Percentiles rank a stretch among this genome's conserved stretches.
These are phyloP conservation scores for Ophiocordyceps unilateralis DNA, from an alignment of 2,329 filamentous ascomycete genomes.

Conservation along the genomic window DNA sequence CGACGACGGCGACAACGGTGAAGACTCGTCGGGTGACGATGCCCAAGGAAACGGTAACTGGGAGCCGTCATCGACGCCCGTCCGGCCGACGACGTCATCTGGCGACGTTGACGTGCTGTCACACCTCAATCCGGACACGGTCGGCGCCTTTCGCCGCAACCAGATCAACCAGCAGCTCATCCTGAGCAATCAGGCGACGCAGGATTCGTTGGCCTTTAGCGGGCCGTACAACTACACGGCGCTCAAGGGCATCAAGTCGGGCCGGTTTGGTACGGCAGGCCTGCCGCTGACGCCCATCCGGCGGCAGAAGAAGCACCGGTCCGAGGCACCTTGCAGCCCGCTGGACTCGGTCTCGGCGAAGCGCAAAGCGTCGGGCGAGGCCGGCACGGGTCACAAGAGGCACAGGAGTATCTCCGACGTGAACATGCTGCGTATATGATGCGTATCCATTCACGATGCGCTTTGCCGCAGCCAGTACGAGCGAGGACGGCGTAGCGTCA, in stretches of 20 bases:
- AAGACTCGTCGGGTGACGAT: slow-evolving; percentile 42
- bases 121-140: slow-evolving; percentile 46
- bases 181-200: slow-evolving; percentile 40
- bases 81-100: slow-evolving; percentile 28
- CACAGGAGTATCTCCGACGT: slow-evolving; percentile 43
- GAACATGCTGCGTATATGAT: slow-evolving; percentile 27
- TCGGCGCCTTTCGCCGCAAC: slow-evolving; percentile 62
- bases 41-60: slow-evolving; percentile 27
- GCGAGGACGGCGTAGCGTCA: slow-evolving; percentile 26
- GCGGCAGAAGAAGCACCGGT: slow-evolving; percentile 32
- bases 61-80: slow-evolving; percentile 34
- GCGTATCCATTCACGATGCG: no score
- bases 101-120: slow-evolving; percentile 33
- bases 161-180: slow-evolving; percentile 46
- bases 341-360: slow-evolving; percentile 31
- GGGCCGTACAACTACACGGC: slow-evolving; percentile 42
- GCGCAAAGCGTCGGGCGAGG: slow-evolving; percentile 34
- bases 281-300: slow-evolving; percentile 52
- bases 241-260: slow-evolving; percentile 45
- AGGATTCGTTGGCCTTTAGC: slow-evolving; percentile 45
- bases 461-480: slow-evolving; percentile 19
- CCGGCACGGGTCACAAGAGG: slow-evolving; percentile 29
- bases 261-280: slow-evolving; percentile 47
- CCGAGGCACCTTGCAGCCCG: slow-evolving; percentile 30
- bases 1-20: slow-evolving; percentile 35